Percentiles rank a stretch among this genome's conserved stretches.
Evolutionary conservation across 768 basidiomycete genomes (phyloP).

Genomic region (Amanita fuliginea): DNA sequence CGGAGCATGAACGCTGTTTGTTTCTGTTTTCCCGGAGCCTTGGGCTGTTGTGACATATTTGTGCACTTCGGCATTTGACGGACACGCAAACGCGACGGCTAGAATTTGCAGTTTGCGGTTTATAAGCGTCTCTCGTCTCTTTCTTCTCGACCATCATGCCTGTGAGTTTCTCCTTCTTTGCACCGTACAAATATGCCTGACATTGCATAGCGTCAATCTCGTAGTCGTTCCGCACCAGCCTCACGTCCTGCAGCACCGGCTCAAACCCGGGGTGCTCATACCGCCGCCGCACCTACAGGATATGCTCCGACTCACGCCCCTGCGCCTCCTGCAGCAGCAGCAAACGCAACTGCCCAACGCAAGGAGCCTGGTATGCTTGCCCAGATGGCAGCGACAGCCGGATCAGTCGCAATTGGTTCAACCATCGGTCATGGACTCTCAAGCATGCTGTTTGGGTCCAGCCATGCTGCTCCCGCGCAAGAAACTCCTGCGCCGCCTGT

Average conservation of each 20-base stretch:
- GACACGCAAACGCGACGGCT: constrained; percentile 19
- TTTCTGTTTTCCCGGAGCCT: constrained; percentile 14
- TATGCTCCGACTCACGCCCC: constrained; percentile 30
- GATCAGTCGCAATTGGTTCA: constrained; percentile 82
- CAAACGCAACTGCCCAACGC: constrained; percentile 22
- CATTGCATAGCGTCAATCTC: constrained; percentile 56
- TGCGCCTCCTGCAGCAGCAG: constrained; percentile 31
- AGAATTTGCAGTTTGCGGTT: constrained; percentile 14
- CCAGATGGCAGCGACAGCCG: constrained; percentile 86
- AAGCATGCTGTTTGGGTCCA: constrained; percentile 74
- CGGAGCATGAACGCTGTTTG: constrained; percentile 9
- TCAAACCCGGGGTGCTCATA: constrained; percentile 36
- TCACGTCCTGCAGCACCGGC: constrained; percentile 30
- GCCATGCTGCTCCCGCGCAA: constrained; percentile 23
- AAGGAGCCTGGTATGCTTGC: constrained; percentile 63
- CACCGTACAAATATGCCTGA: background rate
- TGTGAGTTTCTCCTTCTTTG: constrained; percentile 19
- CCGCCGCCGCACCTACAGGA: constrained; percentile 39
- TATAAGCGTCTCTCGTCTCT: constrained; percentile 21
- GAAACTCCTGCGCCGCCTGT: constrained; percentile 41
- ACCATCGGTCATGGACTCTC: constrained; percentile 87
- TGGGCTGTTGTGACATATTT: background rate
- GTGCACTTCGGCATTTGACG: constrained; percentile 12
- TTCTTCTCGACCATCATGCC: constrained; percentile 20
- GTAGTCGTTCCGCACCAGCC: constrained; percentile 55